Evolutionary conservation across 192 early-diverging fungal genomes (phyloP), one percentile per base, ranked within the genome.

Genomic region (Backusella macrospora): DNA sequence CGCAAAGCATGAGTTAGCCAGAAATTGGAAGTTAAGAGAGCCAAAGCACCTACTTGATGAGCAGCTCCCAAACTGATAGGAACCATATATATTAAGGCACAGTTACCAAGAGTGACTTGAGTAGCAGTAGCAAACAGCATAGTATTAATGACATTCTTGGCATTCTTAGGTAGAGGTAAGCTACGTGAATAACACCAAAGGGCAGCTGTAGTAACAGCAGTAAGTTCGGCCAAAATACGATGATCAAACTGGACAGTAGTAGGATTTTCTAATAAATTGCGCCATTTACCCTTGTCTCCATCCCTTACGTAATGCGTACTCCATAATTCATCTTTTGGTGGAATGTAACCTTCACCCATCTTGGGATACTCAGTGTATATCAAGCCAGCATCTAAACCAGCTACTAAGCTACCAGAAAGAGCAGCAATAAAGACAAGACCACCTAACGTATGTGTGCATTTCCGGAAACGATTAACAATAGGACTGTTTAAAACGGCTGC

Each of bases 301-400:
- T 77, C 48, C 63, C 87, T 86, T 38, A 88, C 77, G 64, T 84
- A 91, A 34, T 80, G 47, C 38, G 59, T 63, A 14, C 85, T 82
- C 75, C 78, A 85, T 18, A 94, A 85, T 72, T 94, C 92, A 8
- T 80, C 75, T 23, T 79, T 83, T 18, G 91, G 91, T 42, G 96
- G 97, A 29, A 95, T 82, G 16, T 95, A 70, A 12, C 90, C 87
- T 40, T 85, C 84, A 65, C 96, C 98, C 98, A 99, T 99, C 63
- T 86, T 84, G 4, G 98, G 98, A 78, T 94, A 99, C 84, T 96
- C 95, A 83, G 98, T 96, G 85, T 98, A 99, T 59, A 98, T 88
- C 18, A 99, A 82, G 14, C 98, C 97, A 45, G 97, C 97, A 78
- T 99, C 97, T 23, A 99, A 84, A 16, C 97, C 97, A 46, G 97